Evolutionary conservation across 2,329 filamentous ascomycete species (phyloP).

Genomic region (Fusarium azukiicola): DNA sequence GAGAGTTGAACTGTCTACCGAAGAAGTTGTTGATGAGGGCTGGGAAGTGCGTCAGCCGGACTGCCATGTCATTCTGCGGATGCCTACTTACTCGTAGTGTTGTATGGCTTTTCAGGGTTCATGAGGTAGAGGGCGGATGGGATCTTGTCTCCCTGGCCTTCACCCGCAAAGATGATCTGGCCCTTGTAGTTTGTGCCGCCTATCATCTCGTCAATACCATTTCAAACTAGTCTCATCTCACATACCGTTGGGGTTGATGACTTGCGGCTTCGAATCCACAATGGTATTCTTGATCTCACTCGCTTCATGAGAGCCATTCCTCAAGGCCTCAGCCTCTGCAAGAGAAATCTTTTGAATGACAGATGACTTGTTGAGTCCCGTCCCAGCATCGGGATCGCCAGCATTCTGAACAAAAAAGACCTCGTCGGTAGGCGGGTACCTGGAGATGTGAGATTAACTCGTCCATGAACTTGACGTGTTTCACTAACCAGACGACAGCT

Average conservation of each 20-base stretch:
- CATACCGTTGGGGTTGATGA: conserved; percentile 74
- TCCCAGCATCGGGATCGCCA: conserved; percentile 69
- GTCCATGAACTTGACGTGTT: no score
- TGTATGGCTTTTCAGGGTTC: conserved; percentile 67
- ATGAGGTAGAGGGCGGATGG: conserved; percentile 52
- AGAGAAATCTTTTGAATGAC: conserved; percentile 74
- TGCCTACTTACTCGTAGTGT: conserved; percentile 65
- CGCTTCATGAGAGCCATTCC: conserved; percentile 42
- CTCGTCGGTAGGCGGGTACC: conserved; percentile 72
- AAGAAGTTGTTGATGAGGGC: conserved; percentile 79
- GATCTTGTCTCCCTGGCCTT: conserved; percentile 69
- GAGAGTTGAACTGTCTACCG: conserved; percentile 78
- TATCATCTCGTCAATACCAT: no score
- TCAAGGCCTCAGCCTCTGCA: conserved; percentile 61
- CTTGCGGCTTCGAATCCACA: conserved; percentile 66
- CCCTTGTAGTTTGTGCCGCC: conserved; percentile 73
- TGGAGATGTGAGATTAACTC: no score
- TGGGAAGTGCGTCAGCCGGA: no score
- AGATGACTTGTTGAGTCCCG: conserved; percentile 72
- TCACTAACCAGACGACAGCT: conserved; percentile 76
- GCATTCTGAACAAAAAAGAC: conserved; percentile 77
- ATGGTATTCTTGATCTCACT: conserved; percentile 64
- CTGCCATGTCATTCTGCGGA: no score
- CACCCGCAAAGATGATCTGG: conserved; percentile 71
- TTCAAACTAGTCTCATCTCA: no score